phyloP scores from a whole-genome alignment of 257 asterid species.

The Solanum virginianum region DNA sequence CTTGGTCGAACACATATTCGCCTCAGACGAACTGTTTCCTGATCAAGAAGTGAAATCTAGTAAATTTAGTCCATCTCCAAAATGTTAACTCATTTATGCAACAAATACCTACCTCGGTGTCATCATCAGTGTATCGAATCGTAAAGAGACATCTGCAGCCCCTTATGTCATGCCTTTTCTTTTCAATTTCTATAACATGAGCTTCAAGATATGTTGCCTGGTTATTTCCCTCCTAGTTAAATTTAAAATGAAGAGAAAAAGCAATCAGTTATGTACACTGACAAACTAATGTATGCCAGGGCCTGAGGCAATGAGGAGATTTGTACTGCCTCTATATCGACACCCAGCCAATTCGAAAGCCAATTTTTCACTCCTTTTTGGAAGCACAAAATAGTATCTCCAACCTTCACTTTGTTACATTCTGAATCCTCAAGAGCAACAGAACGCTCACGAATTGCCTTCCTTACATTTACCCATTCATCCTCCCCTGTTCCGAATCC shows the following conservation, averaged over 20 bases:
- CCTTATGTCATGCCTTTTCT: slow-evolving; percentile 75
- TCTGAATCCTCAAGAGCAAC: slow-evolving; percentile 64
- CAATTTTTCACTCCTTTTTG: not conserved
- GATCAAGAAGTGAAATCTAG: not conserved
- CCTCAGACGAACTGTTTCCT: slow-evolving; percentile 76
- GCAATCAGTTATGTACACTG: not conserved
- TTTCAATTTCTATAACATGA: slow-evolving; percentile 47
- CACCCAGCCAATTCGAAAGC: not conserved
- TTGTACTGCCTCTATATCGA: not conserved
- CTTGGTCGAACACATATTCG: slow-evolving; percentile 72
- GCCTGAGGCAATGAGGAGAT: not conserved
- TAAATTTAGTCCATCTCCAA: not conserved
- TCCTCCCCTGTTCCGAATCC: slow-evolving; percentile 71
- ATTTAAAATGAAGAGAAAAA: not conserved
- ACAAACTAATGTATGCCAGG: not conserved
- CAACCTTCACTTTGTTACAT: slow-evolving; percentile 55
- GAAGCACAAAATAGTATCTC: slow-evolving; percentile 73
- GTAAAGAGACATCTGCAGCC: slow-evolving; percentile 90
- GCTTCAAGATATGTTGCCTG: slow-evolving; percentile 78
- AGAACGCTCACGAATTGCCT: slow-evolving; percentile 62
- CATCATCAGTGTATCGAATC: slow-evolving; percentile 53
- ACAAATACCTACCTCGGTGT: slow-evolving; percentile 35
- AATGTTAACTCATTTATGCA: not conserved
- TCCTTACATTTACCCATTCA: slow-evolving; percentile 67
- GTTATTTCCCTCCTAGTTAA: slow-evolving; percentile 49